These are phyloP conservation scores for Jaapia argillacea DNA, from an alignment of 768 basidiomycete genomes.

Conservation along the genomic window DNA sequence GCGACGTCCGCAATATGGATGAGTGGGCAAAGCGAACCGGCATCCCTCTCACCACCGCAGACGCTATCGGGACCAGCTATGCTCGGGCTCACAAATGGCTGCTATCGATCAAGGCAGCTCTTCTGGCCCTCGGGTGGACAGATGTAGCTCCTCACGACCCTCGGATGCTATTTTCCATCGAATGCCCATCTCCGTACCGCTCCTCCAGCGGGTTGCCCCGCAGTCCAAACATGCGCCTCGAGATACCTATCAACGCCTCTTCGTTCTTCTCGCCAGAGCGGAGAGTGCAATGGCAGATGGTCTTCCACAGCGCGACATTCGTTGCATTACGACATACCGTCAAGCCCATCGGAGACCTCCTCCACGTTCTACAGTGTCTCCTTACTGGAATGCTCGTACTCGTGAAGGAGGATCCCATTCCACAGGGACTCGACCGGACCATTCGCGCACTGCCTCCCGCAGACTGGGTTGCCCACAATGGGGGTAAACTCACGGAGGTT, in stretches of 20 bases:
- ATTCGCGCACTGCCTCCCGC: constrained; percentile 68
- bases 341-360: constrained; percentile 25
- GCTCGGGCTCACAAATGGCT: constrained; percentile 76
- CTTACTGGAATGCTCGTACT: constrained; percentile 36
- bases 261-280: constrained; percentile 83
- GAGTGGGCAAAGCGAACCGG: constrained; percentile 72
- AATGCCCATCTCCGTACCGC: constrained; percentile 70
- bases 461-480: constrained; percentile 69
- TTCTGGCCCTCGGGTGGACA: constrained; percentile 64
- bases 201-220: constrained; percentile 68
- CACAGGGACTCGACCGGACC: constrained; percentile 61
- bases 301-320: constrained; percentile 47
- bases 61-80: constrained; percentile 72
- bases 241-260: constrained; percentile 69
- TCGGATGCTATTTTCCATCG: constrained; percentile 72
- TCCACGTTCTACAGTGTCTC: constrained; percentile 30
- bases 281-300: constrained; percentile 85
- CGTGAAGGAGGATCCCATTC: constrained; percentile 66
- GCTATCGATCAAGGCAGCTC: constrained; percentile 45
- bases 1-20: constrained; percentile 75
- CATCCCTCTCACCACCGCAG: constrained; percentile 76
- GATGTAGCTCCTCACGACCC: constrained; percentile 48
- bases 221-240: constrained; percentile 61
- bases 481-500: constrained; percentile 55
- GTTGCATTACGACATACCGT: constrained; percentile 26